These are phyloP conservation scores for Berkeleyomyces basicola DNA, from an alignment of 2,329 filamentous ascomycete genomes.

Conservation along the genomic window DNA sequence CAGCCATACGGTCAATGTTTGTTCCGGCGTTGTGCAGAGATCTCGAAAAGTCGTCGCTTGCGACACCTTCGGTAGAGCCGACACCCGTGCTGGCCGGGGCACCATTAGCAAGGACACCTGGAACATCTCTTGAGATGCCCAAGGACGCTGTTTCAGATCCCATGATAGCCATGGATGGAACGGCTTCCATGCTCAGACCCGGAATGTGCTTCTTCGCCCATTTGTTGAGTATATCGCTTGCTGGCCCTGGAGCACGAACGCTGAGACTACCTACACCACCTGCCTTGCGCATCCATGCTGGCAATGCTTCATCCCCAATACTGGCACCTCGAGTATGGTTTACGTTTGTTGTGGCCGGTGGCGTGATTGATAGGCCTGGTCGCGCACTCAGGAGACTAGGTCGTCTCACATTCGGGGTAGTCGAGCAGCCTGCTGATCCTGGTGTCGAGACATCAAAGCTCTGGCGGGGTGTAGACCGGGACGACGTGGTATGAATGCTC, in stretches of 20 bases:
- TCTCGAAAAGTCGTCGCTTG: neutral
- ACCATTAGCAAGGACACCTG: conserved; percentile 32
- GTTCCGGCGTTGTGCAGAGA: conserved; percentile 26
- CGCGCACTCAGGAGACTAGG: conserved; percentile 26
- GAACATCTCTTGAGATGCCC: conserved; percentile 29
- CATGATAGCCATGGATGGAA: conserved; percentile 50
- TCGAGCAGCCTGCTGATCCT: conserved; percentile 20
- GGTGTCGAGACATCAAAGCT: conserved; percentile 40
- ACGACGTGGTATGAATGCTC: conserved; percentile 51
- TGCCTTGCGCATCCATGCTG: conserved; percentile 59
- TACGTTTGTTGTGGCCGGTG: neutral
- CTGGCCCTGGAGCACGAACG: conserved; percentile 61
- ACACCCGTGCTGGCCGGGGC: conserved; percentile 20
- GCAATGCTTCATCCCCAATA: conserved; percentile 20
- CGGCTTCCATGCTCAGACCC: conserved; percentile 51
- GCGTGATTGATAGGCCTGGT: conserved; percentile 15
- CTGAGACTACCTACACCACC: conserved; percentile 77
- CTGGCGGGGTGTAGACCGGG: conserved; percentile 48
- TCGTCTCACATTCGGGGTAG: conserved; percentile 23
- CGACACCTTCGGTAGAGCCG: conserved; percentile 21
- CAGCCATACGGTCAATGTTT: conserved; percentile 65
- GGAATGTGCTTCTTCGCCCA: conserved; percentile 75
- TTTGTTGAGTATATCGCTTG: conserved; percentile 66
- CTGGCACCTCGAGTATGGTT: conserved; percentile 3
- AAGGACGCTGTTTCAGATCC: conserved; percentile 43